Percentiles rank a stretch among this genome's conserved stretches.
phyloP scores from a whole-genome alignment of 2,329 filamentous ascomycete species.

The Elsinoe ampelina region DNA sequence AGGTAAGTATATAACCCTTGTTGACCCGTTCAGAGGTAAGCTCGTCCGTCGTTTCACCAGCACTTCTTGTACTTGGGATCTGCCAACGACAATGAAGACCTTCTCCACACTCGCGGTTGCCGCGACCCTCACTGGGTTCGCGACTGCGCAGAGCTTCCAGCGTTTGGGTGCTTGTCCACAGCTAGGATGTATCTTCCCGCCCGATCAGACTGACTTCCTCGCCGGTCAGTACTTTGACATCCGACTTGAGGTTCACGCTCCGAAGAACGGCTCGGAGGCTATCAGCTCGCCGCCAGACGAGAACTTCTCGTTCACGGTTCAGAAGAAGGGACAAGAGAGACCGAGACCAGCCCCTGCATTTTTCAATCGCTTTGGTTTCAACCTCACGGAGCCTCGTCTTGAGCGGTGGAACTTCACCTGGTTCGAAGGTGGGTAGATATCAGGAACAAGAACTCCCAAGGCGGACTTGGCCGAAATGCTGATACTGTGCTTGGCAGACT shows the following conservation, averaged over 20 bases:
- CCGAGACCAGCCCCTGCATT: constrained; percentile 28
- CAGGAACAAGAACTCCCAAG: background rate
- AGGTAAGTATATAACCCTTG: constrained; percentile 5
- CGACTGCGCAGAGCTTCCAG: constrained; percentile 45
- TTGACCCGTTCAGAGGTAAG: background rate
- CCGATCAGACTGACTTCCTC: constrained; percentile 65
- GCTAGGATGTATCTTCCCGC: constrained; percentile 47
- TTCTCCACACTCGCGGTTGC: constrained; percentile 7
- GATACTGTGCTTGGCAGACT: constrained; percentile 37
- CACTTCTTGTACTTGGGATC: background rate
- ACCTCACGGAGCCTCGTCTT: constrained; percentile 57
- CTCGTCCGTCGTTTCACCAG: constrained; percentile 6
- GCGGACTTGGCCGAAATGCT: constrained; percentile 1
- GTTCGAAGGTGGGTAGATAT: constrained; percentile 53
- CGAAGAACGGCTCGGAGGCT: constrained; percentile 72
- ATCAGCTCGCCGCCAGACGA: constrained; percentile 61
- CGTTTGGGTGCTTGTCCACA: constrained; percentile 47
- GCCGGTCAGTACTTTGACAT: constrained; percentile 79
- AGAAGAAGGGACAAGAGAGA: constrained; percentile 48
- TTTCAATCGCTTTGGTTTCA: constrained; percentile 58
- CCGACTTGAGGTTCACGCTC: constrained; percentile 71
- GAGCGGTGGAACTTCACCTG: constrained; percentile 79
- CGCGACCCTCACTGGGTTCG: constrained; percentile 9
- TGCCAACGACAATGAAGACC: constrained; percentile 6
- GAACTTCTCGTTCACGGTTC: constrained; percentile 65